Base-by-base conservation (phyloP, 805 yeast species). In the Nakazawaea laoshanensis region DNA sequence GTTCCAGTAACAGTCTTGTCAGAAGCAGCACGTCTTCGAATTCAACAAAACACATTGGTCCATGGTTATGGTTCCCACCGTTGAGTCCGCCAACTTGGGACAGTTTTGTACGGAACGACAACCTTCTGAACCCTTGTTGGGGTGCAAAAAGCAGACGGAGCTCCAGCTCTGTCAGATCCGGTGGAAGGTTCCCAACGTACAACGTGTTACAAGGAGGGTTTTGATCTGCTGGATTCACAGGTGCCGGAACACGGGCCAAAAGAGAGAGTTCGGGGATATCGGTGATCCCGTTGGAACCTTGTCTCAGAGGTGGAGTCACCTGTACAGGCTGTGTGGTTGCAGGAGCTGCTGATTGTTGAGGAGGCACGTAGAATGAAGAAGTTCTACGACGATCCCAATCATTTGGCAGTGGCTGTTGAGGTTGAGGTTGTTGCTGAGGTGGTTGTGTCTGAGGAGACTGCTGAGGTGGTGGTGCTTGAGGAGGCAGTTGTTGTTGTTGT, bases 11-110 rank as follows among this genome's bases (percentile, higher is more conserved):
- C 0, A 97, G 96, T 47, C 85, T 70, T 2, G 97, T 86, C 1
- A 98, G 98, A 57, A 74, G 81, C 3, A 82, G 78, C 33, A 92
- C 95, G 54, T 89, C 96, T 47, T 92, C 98, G 61, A 92, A 92
- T 63, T 92, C 98, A 35, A 92, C 98, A 66, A 92, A 92, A 57
- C 98, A 92, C 97, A 92, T 92, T 35, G 98, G 98, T 4, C 98
- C 97, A 59, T 82, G 94, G 43, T 73, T 70, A 27, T 65, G 63
- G 10, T 47, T 46, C 14, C 28, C 23, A 9, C 12, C 59, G 38
- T 55, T 58, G 19, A 19, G 5, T 7, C 22, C 27, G 13, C 23
- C 23, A 17, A 30, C 18, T 8, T 29, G 19, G 13, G 23, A 13
- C 33, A 34, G 33, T 57, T 87, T 86, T 12, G 94, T 88, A 46